Conservation (phyloP, 2,329 filamentous ascomycete species). For the Colletotrichum higginsianum region DNA sequence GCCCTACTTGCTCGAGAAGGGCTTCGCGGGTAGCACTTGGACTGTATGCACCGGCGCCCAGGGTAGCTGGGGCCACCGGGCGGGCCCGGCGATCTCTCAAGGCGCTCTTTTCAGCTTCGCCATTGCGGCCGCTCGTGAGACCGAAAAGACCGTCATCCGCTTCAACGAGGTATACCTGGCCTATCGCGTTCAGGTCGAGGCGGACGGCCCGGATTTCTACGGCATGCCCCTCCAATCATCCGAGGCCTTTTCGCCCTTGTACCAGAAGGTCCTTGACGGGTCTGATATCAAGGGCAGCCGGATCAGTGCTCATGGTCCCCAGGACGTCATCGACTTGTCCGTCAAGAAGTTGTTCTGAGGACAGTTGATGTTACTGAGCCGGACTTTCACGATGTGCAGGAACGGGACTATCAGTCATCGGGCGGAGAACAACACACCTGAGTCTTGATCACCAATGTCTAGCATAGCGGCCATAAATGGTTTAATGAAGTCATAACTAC, state of each 20-base stretch:
- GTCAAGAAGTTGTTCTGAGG: not conserved
- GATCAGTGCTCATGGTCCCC: not conserved
- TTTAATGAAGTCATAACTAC: no score
- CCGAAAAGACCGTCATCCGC: conserved; percentile 52
- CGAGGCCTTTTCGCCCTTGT: not conserved
- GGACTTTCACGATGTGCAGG: no score
- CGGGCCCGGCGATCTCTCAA: conserved; percentile 51
- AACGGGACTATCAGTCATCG: no score
- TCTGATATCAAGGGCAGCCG: conserved; percentile 10
- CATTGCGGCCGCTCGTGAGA: conserved; percentile 49
- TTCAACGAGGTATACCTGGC: conserved; percentile 58
- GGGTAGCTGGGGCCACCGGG: conserved; percentile 46
- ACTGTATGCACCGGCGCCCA: conserved; percentile 52
- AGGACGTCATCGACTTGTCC: not conserved
- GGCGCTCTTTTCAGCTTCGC: conserved; percentile 55
- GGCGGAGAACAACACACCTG: no score
- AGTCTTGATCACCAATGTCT: no score
- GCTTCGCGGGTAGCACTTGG: conserved; percentile 47
- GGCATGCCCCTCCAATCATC: conserved; percentile 1
- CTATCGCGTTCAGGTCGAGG: conserved; percentile 49
- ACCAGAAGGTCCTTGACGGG: not conserved
- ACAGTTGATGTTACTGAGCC: not conserved
- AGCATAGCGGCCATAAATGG: no score
- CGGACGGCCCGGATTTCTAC: not conserved
- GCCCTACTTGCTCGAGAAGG: conserved; percentile 49